A percentile compares a stretch with the other conserved stretches of the same genome.
Evolutionary conservation across 1,284 basidiomycete genomes (phyloP).

Genomic region (Agaricales sp.): DNA sequence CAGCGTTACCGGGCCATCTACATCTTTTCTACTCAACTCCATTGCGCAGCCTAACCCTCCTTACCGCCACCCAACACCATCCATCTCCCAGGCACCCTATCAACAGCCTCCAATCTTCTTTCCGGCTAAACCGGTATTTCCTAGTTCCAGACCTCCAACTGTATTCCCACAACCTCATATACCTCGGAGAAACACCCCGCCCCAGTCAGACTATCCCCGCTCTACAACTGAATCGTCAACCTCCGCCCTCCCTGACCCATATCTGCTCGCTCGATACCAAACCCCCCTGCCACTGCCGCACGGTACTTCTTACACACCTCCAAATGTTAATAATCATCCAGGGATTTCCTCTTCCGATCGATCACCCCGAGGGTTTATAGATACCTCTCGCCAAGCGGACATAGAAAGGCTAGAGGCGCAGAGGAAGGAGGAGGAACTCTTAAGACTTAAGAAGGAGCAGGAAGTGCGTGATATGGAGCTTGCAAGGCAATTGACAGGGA

Average conservation of each 20-base stretch:
- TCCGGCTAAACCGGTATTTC: background rate
- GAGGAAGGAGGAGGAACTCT: conserved; percentile 10
- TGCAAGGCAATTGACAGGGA: conserved; percentile 24
- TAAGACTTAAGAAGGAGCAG: conserved; percentile 15
- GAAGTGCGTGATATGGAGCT: conserved; percentile 23
- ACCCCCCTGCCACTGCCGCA: conserved; percentile 40
- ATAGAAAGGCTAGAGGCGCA: conserved; percentile 2
- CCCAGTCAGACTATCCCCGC: conserved; percentile 7
- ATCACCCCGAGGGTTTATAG: conserved; percentile 2
- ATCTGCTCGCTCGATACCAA: conserved; percentile 34
- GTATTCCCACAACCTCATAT: conserved; percentile 3
- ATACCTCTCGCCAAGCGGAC: too few species aligned
- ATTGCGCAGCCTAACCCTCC: too few species aligned
- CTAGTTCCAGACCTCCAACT: background rate
- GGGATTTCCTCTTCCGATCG: conserved; percentile 3
- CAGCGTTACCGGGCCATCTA: background rate
- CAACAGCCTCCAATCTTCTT: background rate
- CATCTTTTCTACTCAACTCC: background rate
- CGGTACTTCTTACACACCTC: conserved; percentile 12
- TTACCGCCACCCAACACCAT: background rate
- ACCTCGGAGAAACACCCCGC: conserved; percentile 4
- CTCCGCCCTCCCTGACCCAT: conserved; percentile 28
- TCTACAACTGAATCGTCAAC: conserved; percentile 9
- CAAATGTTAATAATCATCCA: conserved; percentile 6
- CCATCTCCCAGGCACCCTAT: background rate